phyloP scores from a whole-genome alignment of 2,329 filamentous ascomycete genomes.

The Orbilia brochopaga region DNA sequence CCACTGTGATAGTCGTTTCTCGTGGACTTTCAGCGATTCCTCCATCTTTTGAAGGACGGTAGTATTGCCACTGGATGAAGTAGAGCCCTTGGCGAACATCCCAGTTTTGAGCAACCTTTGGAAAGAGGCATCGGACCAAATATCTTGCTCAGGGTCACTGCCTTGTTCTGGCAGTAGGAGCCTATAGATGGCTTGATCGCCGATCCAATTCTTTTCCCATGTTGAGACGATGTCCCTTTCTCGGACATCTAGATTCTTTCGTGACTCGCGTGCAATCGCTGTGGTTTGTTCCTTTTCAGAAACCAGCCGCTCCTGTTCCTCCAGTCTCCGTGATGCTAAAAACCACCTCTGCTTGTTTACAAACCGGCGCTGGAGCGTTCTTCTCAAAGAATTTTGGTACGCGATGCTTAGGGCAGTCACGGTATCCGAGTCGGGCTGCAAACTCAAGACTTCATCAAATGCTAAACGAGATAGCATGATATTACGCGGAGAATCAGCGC shows the following conservation, averaged over 20 bases:
- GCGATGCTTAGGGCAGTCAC: conserved; percentile 35
- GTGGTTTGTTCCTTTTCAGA: conserved; percentile 26
- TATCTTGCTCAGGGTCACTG: conserved; percentile 51
- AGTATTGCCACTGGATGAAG: conserved; percentile 9
- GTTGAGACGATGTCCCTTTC: conserved; percentile 53
- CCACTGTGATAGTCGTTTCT: conserved; percentile 32
- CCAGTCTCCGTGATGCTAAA: conserved; percentile 38
- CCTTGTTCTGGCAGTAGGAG: conserved; percentile 52
- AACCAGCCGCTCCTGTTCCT: conserved; percentile 28
- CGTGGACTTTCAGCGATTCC: conserved; percentile 35
- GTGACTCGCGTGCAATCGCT: conserved; percentile 29
- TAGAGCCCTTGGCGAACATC: conserved; percentile 32
- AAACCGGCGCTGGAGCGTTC: conserved; percentile 44
- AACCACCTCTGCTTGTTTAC: conserved; percentile 50
- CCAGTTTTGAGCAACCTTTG: conserved; percentile 52
- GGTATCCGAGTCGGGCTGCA: conserved; percentile 49
- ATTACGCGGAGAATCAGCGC: conserved; percentile 10
- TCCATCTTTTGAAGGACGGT: conserved; percentile 52
- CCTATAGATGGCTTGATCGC: conserved; percentile 53
- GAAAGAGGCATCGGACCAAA: conserved; percentile 53
- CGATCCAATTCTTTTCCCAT: conserved; percentile 55
- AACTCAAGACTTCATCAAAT: conserved; percentile 52
- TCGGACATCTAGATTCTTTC: conserved; percentile 16
- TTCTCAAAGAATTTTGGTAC: conserved; percentile 43
- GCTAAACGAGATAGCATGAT: conserved; percentile 36